These are phyloP conservation scores for Heimioporus sp. DNA, from an alignment of 768 basidiomycete species.

Conservation along the genomic window DNA sequence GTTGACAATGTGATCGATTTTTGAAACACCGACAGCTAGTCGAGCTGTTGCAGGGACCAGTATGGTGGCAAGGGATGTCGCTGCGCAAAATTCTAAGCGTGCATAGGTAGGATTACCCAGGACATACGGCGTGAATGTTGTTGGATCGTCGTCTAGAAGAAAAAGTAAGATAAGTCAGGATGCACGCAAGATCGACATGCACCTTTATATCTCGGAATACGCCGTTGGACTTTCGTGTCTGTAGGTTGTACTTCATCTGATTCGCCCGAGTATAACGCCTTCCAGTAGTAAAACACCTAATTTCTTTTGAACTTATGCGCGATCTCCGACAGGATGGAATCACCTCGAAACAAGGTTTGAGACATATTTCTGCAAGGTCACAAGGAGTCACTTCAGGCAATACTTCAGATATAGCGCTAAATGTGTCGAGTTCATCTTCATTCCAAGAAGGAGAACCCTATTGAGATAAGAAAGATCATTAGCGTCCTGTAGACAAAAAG, in stretches of 20 bases:
- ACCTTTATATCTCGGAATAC: constrained; percentile 21
- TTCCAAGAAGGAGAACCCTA: constrained; percentile 37
- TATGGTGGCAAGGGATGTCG: constrained; percentile 52
- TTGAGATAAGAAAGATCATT: background rate
- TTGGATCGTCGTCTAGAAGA: constrained; percentile 14
- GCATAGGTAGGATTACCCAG: background rate
- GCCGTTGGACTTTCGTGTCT: constrained; percentile 7
- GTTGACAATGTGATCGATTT: constrained; percentile 53
- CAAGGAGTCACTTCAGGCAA: constrained; percentile 50
- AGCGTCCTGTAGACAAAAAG: background rate
- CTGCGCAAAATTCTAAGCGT: constrained; percentile 26
- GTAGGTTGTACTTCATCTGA: background rate
- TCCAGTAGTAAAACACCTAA: constrained; percentile 24
- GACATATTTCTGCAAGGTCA: constrained; percentile 51
- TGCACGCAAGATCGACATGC: background rate
- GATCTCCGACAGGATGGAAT: background rate
- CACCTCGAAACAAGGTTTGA: constrained; percentile 63
- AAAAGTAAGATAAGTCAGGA: constrained; percentile 5
- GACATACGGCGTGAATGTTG: constrained; percentile 26
- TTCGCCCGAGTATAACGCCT: constrained; percentile 5
- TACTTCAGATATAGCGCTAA: constrained; percentile 41
- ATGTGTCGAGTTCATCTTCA: constrained; percentile 34
- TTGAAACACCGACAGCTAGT: constrained; percentile 48
- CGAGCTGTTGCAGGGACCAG: constrained; percentile 48
- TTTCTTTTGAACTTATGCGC: constrained; percentile 2